Base-by-base conservation (phyloP, 169 alveolate genomes). In the Neospora caninum region DNA sequence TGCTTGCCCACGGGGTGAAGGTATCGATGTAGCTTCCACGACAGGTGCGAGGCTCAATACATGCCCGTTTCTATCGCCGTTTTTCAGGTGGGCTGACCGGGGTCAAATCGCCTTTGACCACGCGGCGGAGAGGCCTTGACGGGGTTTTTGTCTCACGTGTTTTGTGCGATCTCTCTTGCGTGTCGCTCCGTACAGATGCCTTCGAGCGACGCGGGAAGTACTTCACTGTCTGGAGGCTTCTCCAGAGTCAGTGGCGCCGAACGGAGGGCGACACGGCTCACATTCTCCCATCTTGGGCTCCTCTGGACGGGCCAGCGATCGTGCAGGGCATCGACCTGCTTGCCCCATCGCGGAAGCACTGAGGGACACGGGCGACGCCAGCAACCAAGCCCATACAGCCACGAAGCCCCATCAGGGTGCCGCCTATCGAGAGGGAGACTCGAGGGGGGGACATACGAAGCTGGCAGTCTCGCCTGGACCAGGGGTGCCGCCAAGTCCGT, bases 121-220 rank as follows among this genome's bases (percentile, higher is more conserved):
- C 13, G 58, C 58, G 58, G 13, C 58, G 13, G 58, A 13, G 13
- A 49, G 13, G 4, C 58, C 22, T 49, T 13, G 4, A 49, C 58
- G 13, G 4, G 13, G 13, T 49, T 49, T 13, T 4, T 49, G 13
- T 13, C 58, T 49, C 58, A 49, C 13, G 4, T 4, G 58, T 49
- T 49, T 49, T 49, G 58, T 49, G 58, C 58, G 13, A 49, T 13
- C 13, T 49, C 58, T 49, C 58, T 49, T n/a, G n/a, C 58, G 58
- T 49, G 58, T 13, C 13, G 58, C 58, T 49, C 58, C 58, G 58
- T 49, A 49, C 84, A 73, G 84, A 31, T 73, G 84, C 84, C 84
- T 73, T 9, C 84, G 84, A 18, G 84, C 84, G 49, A 73, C 84
- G 43, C 84, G 84, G 13, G 84, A 73, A 43, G 84, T 73, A n/a